A percentile compares a stretch with the other conserved stretches of the same genome.
Conservation (phyloP, 768 basidiomycete species). For the Trametes cingulata region DNA sequence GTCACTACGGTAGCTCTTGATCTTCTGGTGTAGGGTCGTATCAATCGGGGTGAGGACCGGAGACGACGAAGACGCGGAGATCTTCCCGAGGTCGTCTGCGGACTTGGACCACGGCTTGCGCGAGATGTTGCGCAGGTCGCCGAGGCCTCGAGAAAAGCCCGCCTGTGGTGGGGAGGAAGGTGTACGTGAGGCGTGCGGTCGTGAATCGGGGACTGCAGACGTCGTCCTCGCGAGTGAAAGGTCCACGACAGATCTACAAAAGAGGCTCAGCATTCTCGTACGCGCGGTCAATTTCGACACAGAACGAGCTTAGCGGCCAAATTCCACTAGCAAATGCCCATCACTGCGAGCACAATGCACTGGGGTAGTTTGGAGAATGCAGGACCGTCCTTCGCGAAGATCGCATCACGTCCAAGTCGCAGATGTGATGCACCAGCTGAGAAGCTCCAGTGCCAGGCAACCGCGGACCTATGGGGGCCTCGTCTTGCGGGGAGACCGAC, state of each 20-base stretch:
- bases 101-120: constrained; percentile 78
- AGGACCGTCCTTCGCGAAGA: not conserved
- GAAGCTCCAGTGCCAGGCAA: not conserved
- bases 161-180: constrained; percentile 36
- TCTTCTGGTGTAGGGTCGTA: constrained; percentile 57
- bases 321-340: too few relatives aligned
- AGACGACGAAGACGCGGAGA: constrained; percentile 35
- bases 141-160: constrained; percentile 42
- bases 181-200: constrained; percentile 26
- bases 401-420: not conserved
- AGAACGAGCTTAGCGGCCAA: not conserved
- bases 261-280: not conserved
- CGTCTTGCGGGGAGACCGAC: not conserved
- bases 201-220: constrained; percentile 39
- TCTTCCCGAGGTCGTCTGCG: constrained; percentile 72
- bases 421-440: not conserved
- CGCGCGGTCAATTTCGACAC: too few relatives aligned
- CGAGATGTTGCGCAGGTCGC: constrained; percentile 70
- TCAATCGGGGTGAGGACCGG: constrained; percentile 41
- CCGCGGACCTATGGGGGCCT: too few relatives aligned
- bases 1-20: constrained; percentile 65
- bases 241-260: constrained; percentile 63
- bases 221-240: constrained; percentile 48
- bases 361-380: too few relatives aligned
- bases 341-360: too few relatives aligned